These are phyloP conservation scores for Kwoniella heveanensis DNA, from an alignment of 768 basidiomycete species.

Conservation along the genomic window DNA sequence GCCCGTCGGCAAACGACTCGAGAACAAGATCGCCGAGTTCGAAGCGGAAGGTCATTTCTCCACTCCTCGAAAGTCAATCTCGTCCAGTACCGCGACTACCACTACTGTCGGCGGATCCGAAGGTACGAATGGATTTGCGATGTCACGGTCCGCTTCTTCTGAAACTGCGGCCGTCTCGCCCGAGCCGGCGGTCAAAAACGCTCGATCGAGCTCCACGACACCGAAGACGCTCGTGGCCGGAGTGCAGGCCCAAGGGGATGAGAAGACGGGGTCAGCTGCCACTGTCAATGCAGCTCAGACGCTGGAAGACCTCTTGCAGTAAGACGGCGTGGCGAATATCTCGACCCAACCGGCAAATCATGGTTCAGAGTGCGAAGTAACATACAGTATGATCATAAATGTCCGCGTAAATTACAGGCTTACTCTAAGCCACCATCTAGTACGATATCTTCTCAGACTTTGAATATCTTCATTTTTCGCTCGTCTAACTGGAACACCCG, in stretches of 20 bases:
- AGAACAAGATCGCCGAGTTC: slow-evolving; percentile 21
- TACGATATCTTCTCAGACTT: background rate
- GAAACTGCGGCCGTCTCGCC: slow-evolving; percentile 15
- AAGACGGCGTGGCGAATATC: no score
- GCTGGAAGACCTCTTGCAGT: slow-evolving; percentile 13
- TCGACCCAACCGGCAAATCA: no score
- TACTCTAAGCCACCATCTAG: background rate
- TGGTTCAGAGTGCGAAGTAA: background rate
- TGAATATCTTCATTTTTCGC: background rate
- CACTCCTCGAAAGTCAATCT: background rate
- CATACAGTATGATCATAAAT: background rate
- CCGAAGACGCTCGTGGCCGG: slow-evolving; percentile 7
- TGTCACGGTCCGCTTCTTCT: slow-evolving; percentile 14
- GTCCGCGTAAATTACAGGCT: background rate
- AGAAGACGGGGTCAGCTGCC: background rate
- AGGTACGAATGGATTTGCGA: slow-evolving; percentile 8
- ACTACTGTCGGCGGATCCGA: slow-evolving; percentile 6
- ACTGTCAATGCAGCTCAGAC: background rate
- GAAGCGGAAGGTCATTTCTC: slow-evolving; percentile 8
- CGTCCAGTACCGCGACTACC: slow-evolving; percentile 4
- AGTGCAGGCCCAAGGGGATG: background rate
- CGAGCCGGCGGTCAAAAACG: slow-evolving; percentile 3
- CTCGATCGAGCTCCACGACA: slow-evolving; percentile 4
- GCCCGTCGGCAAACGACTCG: slow-evolving; percentile 44
- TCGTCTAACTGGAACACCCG: background rate